These are phyloP conservation scores for Colletotrichum lini DNA, from an alignment of 2,329 filamentous ascomycete genomes.

Conservation along the genomic window DNA sequence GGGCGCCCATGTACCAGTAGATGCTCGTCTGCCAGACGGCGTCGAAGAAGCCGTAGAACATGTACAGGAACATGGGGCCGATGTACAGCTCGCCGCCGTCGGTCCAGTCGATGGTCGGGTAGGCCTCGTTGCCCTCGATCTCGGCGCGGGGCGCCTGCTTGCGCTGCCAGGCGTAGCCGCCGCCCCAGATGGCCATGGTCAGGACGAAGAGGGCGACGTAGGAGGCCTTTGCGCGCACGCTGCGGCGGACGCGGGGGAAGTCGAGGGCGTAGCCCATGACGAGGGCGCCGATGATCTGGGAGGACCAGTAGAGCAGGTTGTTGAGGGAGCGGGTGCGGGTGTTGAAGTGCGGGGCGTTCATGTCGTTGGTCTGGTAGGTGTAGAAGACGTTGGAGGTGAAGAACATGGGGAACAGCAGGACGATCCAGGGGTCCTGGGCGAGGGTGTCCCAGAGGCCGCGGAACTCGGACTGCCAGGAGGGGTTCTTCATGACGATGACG, in stretches of 20 bases:
- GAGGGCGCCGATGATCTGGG: slow-evolving; percentile 83
- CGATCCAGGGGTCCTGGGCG: slow-evolving; percentile 77
- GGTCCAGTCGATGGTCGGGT: slow-evolving; percentile 72
- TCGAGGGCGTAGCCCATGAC: slow-evolving; percentile 83
- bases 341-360: slow-evolving; percentile 81
- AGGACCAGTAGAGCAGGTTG: slow-evolving; percentile 82
- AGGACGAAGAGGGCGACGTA: slow-evolving; percentile 75
- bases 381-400: slow-evolving; percentile 88
- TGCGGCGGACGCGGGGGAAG: slow-evolving; percentile 69
- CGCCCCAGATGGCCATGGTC: slow-evolving; percentile 86
- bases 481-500: slow-evolving; percentile 92
- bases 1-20: slow-evolving; percentile 96
- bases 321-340: slow-evolving; percentile 83
- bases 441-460: slow-evolving; percentile 82
- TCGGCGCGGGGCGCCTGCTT: slow-evolving; percentile 67
- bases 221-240: slow-evolving; percentile 75
- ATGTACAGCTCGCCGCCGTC: slow-evolving; percentile 71
- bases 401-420: slow-evolving; percentile 87
- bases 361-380: slow-evolving; percentile 79
- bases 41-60: slow-evolving; percentile 92
- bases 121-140: slow-evolving; percentile 46
- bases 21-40: slow-evolving; percentile 91
- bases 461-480: slow-evolving; percentile 86
- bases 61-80: slow-evolving; percentile 89
- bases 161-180: slow-evolving; percentile 83